Evolutionary conservation across 2,329 filamentous ascomycete genomes (phyloP).

Genomic region (Calonectria leucothoes): DNA sequence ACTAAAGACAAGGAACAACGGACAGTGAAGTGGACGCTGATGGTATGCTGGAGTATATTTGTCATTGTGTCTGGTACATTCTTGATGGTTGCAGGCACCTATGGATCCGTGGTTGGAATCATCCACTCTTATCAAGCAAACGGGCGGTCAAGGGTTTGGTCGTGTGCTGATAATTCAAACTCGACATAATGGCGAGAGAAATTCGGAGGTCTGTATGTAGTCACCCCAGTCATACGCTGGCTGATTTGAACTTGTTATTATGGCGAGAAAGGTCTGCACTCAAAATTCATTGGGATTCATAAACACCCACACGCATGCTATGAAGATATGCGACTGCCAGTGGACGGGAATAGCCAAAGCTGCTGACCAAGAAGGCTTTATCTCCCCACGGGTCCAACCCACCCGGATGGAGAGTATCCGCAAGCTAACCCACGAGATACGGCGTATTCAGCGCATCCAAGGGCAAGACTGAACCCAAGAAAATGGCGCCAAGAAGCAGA

Average conservation of each 20-base stretch:
- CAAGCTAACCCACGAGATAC: background rate
- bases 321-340: too few relatives aligned
- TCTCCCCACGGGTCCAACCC: too few relatives aligned
- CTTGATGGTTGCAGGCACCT: constrained; percentile 11
- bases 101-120: constrained; percentile 9
- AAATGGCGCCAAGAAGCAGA: background rate
- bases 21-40: constrained; percentile 22
- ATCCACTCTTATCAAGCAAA: constrained; percentile 44
- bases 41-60: constrained; percentile 31
- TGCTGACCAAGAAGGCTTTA: too few relatives aligned
- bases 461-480: background rate
- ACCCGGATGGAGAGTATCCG: too few relatives aligned
- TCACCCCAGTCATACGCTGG: too few relatives aligned
- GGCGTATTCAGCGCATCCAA: background rate
- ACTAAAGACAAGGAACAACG: background rate
- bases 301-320: too few relatives aligned
- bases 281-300: too few relatives aligned
- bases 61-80: constrained; percentile 23
- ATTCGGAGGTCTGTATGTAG: too few relatives aligned
- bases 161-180: constrained; percentile 54
- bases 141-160: constrained; percentile 50
- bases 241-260: background rate
- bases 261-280: too few relatives aligned
- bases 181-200: background rate
- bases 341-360: too few relatives aligned